phyloP scores from a whole-genome alignment of 108 stramenopile species.

The Nannochloropsis salina region DNA sequence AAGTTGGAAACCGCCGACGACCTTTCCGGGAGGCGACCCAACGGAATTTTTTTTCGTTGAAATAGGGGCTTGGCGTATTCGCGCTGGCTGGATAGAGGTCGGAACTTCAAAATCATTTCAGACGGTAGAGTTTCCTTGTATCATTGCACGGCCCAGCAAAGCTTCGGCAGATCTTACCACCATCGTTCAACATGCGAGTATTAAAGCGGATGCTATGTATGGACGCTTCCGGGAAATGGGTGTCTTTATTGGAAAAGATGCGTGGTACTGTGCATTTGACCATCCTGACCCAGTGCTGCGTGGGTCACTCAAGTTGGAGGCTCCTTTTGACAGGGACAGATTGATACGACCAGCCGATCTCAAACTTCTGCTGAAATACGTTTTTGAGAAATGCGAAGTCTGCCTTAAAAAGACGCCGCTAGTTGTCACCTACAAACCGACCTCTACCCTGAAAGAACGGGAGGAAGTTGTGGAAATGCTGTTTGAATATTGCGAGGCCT shows the following conservation, averaged over 20 bases:
- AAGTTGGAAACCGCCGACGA: background rate
- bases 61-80: background rate
- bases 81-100: background rate
- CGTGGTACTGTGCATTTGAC: conserved; percentile 16
- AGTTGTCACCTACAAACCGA: background rate
- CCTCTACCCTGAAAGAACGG: background rate
- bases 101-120: background rate
- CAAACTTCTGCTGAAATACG: background rate
- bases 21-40: background rate
- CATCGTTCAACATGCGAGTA: background rate
- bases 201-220: background rate
- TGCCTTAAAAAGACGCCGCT: background rate
- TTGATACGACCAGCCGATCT: background rate
- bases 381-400: background rate
- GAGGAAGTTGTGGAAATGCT: background rate
- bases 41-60: background rate
- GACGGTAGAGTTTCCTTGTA: background rate
- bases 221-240: background rate
- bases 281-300: background rate
- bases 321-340: background rate
- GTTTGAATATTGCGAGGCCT: background rate
- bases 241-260: conserved; percentile 6
- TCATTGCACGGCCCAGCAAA: background rate
- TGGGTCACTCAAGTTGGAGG: background rate
- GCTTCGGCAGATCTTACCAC: background rate